Conservation (phyloP, 73 alveolate genomes). For the Diophrys sp. region DNA sequence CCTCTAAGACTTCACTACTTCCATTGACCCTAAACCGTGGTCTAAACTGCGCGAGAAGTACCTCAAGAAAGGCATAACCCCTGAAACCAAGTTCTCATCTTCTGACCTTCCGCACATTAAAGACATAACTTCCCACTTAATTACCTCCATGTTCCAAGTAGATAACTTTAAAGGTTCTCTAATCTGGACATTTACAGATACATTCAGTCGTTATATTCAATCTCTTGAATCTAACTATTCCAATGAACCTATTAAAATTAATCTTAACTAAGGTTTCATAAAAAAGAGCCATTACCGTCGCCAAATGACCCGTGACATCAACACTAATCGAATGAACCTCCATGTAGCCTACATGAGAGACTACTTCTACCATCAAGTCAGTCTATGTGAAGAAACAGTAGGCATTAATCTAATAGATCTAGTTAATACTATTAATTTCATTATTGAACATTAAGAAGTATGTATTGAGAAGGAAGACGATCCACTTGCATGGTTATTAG, state of each 20-base stretch:
- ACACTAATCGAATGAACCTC: not conserved
- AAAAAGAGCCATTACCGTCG: not conserved
- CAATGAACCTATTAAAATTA: constrained; percentile 2
- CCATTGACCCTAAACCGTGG: not conserved
- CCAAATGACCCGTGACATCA: not conserved
- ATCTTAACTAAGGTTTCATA: not conserved
- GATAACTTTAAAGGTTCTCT: not conserved
- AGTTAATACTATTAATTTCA: constrained; percentile 19
- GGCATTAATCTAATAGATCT: constrained; percentile 33
- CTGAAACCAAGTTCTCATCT: too few relatives aligned
- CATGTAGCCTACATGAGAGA: constrained; percentile 14
- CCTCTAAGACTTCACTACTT: not conserved
- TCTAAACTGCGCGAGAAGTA: too few relatives aligned
- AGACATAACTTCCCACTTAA: not conserved
- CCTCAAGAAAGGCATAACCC: too few relatives aligned
- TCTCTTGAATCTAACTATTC: not conserved
- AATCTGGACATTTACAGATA: not conserved
- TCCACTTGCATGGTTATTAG: constrained; percentile 31
- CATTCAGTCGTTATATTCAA: not conserved
- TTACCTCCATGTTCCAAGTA: not conserved
- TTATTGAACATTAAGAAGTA: constrained; percentile 27
- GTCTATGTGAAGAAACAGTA: constrained; percentile 17
- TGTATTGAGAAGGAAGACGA: constrained; percentile 26
- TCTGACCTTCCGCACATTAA: not conserved
- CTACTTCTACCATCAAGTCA: constrained; percentile 32